These are phyloP conservation scores for Tetrahymena thermophila DNA, from an alignment of 73 alveolate genomes.

Conservation along the genomic window DNA sequence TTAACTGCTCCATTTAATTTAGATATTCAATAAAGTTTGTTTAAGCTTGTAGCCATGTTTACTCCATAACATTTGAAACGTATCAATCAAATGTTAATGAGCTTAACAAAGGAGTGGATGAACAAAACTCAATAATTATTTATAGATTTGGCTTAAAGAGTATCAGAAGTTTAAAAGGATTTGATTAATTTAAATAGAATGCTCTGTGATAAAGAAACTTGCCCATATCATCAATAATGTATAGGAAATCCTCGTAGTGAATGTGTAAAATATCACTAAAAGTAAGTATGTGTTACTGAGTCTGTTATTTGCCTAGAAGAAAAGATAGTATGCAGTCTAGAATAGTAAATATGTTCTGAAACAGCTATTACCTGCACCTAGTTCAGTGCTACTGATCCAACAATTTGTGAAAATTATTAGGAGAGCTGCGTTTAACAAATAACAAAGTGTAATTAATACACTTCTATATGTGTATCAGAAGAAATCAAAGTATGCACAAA, in stretches of 20 bases:
- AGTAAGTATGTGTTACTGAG: not conserved
- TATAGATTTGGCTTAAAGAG: not conserved
- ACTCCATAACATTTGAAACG: not conserved
- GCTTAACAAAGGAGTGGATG: not conserved
- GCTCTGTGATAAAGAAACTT: not conserved
- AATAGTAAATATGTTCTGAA: not conserved
- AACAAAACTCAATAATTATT: not conserved
- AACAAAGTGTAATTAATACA: not conserved
- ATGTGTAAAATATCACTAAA: not conserved
- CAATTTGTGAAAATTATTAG: not conserved
- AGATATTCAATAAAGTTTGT: not conserved
- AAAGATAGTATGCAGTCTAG: not conserved
- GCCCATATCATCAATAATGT: not conserved
- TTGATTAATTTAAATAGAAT: not conserved
- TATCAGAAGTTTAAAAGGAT: not conserved
- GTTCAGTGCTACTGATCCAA: not conserved
- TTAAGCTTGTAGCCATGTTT: not conserved
- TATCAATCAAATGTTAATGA: not conserved
- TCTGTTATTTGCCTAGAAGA: not conserved
- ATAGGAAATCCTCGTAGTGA: not conserved
- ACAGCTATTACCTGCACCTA: not conserved
- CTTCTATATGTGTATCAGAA: not conserved
- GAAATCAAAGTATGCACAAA: not conserved
- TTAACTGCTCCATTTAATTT: not conserved
- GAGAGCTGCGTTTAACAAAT: not conserved